Evolutionary conservation across 2,329 filamentous ascomycete species (phyloP).

Genomic region (Calonectria pteridis): DNA sequence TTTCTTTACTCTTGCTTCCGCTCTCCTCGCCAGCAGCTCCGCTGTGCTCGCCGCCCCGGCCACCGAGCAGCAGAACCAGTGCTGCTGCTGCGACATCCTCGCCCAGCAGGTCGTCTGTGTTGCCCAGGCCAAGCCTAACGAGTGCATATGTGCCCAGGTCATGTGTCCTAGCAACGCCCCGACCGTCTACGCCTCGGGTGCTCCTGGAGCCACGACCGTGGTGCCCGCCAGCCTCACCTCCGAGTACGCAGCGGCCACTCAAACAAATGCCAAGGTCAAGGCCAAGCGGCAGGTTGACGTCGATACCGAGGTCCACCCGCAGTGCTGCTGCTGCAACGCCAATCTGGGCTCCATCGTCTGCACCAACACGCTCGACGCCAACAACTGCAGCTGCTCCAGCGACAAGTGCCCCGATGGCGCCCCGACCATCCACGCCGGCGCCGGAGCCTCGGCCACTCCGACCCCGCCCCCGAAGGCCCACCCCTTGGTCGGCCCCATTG

Average conservation of each 20-base stretch:
- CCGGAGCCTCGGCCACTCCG: neutral
- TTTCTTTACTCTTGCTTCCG: conserved; percentile 36
- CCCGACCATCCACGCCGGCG: neutral
- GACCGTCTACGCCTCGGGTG: neutral
- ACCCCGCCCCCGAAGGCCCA: neutral
- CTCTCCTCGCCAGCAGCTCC: conserved; percentile 36
- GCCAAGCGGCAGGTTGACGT: neutral
- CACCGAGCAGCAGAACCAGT: conserved; percentile 20
- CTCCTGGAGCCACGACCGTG: neutral
- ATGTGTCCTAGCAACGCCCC: conserved; percentile 16
- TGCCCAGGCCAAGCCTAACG: conserved; percentile 13
- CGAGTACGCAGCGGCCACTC: neutral
- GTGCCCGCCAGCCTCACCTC: neutral
- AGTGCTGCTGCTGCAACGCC: conserved; percentile 42
- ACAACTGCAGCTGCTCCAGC: neutral
- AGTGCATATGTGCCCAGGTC: conserved; percentile 31
- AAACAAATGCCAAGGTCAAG: neutral
- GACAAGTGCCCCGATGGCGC: neutral
- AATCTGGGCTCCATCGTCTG: conserved; percentile 35
- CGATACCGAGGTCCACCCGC: neutral
- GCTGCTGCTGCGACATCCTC: conserved; percentile 34
- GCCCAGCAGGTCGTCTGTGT: conserved; percentile 26
- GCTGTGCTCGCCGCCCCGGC: conserved; percentile 33
- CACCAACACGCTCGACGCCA: neutral
- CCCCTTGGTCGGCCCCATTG: conserved; percentile 1